Percentiles rank a stretch among this genome's conserved stretches.
These are phyloP conservation scores for Xylaria sp. DNA, from an alignment of 2,329 filamentous ascomycete species.

Conservation along the genomic window DNA sequence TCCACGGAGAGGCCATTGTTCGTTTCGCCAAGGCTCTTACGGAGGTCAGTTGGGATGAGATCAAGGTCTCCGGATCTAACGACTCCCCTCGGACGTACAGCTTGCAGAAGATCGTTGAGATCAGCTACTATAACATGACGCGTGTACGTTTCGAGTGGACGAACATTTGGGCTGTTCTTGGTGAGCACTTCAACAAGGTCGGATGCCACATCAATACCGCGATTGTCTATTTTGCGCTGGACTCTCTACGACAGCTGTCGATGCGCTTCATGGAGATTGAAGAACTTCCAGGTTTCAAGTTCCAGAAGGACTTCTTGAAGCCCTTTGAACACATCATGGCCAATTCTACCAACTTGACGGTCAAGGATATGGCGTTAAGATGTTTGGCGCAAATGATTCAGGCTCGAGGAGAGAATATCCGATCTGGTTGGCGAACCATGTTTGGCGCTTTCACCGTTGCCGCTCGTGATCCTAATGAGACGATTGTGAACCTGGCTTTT, in stretches of 20 bases:
- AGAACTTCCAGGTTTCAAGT: constrained; percentile 97
- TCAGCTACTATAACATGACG: constrained; percentile 99
- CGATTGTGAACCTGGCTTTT: constrained; percentile 92
- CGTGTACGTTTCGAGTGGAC: constrained; percentile 98
- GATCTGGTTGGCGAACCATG: constrained; percentile 98
- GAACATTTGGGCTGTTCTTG: constrained; percentile 95
- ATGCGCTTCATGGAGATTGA: constrained; percentile 99
- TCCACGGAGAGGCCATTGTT: constrained; percentile 90
- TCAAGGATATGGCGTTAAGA: constrained; percentile 95
- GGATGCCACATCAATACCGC: constrained; percentile 95
- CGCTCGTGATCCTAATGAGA: constrained; percentile 86
- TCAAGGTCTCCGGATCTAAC: constrained; percentile 92
- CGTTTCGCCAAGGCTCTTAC: constrained; percentile 89
- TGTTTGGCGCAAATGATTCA: constrained; percentile 99
- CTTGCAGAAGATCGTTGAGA: constrained; percentile 95
- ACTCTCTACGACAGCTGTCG: constrained; percentile 89
- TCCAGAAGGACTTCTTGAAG: constrained; percentile 98
- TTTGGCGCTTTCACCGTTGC: constrained; percentile 98
- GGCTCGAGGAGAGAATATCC: constrained; percentile 90
- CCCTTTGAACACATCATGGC: constrained; percentile 97
- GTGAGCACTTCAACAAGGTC: constrained; percentile 96
- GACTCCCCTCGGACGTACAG: constrained; percentile 96
- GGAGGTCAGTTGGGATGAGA: constrained; percentile 98
- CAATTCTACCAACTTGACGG: constrained; percentile 82
- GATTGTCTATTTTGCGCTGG: constrained; percentile 95